Base-by-base conservation (phyloP, 148 eudicot species). In the Fallopia convolvulus region DNA sequence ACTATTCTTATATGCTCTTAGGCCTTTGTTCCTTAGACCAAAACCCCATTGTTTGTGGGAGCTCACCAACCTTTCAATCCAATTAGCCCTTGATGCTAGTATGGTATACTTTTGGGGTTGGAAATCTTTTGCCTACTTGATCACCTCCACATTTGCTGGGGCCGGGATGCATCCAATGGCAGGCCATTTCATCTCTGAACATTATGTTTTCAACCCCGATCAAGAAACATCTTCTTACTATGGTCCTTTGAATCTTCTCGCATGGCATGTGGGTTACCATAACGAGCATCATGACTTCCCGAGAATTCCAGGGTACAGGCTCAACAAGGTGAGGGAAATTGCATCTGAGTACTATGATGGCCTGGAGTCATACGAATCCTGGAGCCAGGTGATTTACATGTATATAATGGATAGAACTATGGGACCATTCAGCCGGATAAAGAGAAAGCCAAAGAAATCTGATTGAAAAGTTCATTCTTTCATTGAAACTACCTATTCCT, bases 101-200 rank as follows among this genome's bases (percentile, higher is more conserved):
- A 75, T 90, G 86, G 90, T 92, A 36, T 90, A 92, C 72, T 86
- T 90, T 46, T 92, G 76, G 80, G 96, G 98, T 1, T 92, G 95
- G 97, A 92, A 86, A 72, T 87, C 92, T 20, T 82, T 93, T 4
- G 86, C 73, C 9, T 93, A 93, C 79, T 72, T 93, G 78, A 88
- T 93, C 65, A 83, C 86, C 50, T 93, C 98, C 0, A 93, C 98
- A 1, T 93, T 93, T 65, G 97, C 92, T 71, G 98, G 98, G 40
- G 98, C 97, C 2, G 98, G 98, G 60, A 77, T 94, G 92, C 98
- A 94, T 74, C 98, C 98, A 0, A 90, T 92, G 95, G 98, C 97
- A 0, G 98, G 97, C 53, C 98, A 94, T 83, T 92, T 94, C 77
- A 92, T 94, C 30, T 94, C 98, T 0, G 98, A 94, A 74, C 98